phyloP scores from a whole-genome alignment of 257 asterid genomes.

The Solanum ossicruentum region DNA sequence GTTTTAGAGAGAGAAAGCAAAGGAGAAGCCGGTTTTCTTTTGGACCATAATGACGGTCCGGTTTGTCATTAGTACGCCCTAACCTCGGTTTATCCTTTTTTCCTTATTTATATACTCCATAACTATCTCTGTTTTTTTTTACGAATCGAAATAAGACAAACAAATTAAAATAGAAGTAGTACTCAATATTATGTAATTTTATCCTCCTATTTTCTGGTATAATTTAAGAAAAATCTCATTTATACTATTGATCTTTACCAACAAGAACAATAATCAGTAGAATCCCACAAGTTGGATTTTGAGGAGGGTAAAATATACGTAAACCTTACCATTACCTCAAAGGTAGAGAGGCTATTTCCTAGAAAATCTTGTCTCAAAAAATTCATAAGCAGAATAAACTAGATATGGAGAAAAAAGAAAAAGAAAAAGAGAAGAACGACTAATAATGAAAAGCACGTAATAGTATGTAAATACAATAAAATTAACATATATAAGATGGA shows the following conservation, averaged over 20 bases:
- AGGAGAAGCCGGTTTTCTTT: conserved; percentile 9
- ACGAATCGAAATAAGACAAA: neutral
- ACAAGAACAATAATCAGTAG: no score
- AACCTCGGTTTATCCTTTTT: neutral
- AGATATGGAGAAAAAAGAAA: no score
- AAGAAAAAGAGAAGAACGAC: no score
- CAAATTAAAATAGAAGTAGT: neutral
- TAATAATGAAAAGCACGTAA: no score
- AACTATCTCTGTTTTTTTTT: neutral
- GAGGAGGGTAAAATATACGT: no score
- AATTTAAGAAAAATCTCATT: neutral
- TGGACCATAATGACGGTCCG: neutral
- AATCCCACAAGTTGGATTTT: no score
- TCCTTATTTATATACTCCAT: neutral
- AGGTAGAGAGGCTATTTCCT: no score
- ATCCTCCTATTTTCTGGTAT: neutral
- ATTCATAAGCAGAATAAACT: no score
- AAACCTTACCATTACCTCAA: no score
- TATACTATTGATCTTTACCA: neutral
- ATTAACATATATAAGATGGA: no score
- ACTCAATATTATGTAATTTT: neutral
- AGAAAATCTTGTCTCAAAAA: no score
- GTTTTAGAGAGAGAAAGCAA: neutral
- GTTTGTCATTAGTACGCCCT: neutral
- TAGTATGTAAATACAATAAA: no score